Conservation (phyloP, 2,329 filamentous ascomycete species). For the Ophiostoma sp. region DNA sequence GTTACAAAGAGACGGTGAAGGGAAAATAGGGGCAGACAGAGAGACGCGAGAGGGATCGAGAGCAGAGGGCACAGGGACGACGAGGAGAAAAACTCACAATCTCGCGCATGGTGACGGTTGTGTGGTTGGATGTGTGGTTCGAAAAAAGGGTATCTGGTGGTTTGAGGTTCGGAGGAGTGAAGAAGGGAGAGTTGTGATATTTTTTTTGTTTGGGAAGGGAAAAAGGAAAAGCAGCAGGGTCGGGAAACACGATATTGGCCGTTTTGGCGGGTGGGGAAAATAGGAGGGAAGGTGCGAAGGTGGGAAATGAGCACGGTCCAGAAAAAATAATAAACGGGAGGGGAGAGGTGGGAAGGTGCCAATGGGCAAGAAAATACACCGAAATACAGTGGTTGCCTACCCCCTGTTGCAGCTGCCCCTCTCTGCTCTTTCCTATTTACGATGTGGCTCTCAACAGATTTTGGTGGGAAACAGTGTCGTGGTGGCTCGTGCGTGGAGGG, state of each 20-base stretch:
- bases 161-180: background rate
- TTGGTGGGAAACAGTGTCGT: background rate
- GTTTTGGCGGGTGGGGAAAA: constrained; percentile 25
- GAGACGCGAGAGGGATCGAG: background rate
- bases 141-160: constrained; percentile 5
- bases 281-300: constrained; percentile 20
- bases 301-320: constrained; percentile 26
- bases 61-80: background rate
- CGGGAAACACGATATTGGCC: constrained; percentile 7
- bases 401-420: background rate
- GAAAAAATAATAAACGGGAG: constrained; percentile 18
- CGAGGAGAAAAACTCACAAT: constrained; percentile 56
- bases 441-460: background rate
- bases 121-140: constrained; percentile 19
- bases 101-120: constrained; percentile 66
- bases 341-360: constrained; percentile 11
- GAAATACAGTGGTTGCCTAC: constrained; percentile 4
- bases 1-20: constrained; percentile 21
- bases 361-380: background rate
- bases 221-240: constrained; percentile 17
- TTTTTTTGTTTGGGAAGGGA: constrained; percentile 16
- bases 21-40: constrained; percentile 8
- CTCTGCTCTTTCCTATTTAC: background rate
- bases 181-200: constrained; percentile 14
- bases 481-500: background rate